Percentiles rank a stretch among this genome's conserved stretches.
Evolutionary conservation across 306 rosid genomes (phyloP).

Genomic region (Pyrus betulifolia): DNA sequence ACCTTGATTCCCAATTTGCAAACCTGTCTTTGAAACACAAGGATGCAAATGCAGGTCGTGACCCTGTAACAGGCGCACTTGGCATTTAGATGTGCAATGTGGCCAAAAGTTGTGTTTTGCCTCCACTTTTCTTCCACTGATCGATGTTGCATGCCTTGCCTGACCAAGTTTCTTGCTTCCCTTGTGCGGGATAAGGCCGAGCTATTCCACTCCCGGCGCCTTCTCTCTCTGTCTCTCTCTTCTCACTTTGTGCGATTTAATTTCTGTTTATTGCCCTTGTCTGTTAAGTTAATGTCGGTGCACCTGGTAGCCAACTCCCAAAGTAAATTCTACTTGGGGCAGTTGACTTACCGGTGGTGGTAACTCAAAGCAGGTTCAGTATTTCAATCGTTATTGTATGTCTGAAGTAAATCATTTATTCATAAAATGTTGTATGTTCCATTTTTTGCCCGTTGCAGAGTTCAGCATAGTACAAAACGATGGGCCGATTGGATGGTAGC

Average conservation of each 20-base stretch:
- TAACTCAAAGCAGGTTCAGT: slow-evolving; percentile 39
- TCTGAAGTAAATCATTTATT: slow-evolving; percentile 11
- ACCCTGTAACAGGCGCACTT: slow-evolving; percentile 60
- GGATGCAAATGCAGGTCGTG: slow-evolving; percentile 66
- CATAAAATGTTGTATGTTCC: slow-evolving; percentile 25
- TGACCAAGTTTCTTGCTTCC: slow-evolving; percentile 30
- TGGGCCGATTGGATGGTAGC: slow-evolving; percentile 33
- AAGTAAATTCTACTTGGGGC: slow-evolving; percentile 40
- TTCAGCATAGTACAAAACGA: slow-evolving; percentile 15
- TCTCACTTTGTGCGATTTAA: slow-evolving; percentile 38
- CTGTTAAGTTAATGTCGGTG: slow-evolving; percentile 42
- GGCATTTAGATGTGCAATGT: slow-evolving; percentile 45
- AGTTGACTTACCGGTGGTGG: slow-evolving; percentile 83
- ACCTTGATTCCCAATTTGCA: slow-evolving; percentile 83
- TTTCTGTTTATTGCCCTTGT: slow-evolving; percentile 30
- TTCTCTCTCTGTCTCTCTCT: slow-evolving; percentile 18
- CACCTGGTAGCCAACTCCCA: slow-evolving; percentile 82
- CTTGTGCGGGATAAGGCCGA: slow-evolving; percentile 51
- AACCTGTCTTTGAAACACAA: slow-evolving; percentile 80
- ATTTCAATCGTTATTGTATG: slow-evolving; percentile 23
- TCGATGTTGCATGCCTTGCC: slow-evolving; percentile 13
- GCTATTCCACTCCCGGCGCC: slow-evolving; percentile 34
- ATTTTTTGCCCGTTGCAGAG: slow-evolving; percentile 6
- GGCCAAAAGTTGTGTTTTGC: slow-evolving; percentile 31
- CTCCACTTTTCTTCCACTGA: slow-evolving; percentile 22